A percentile compares a stretch with the other conserved stretches of the same genome.
Evolutionary conservation across 345 rosid genomes (phyloP).

Genomic region (Raphanus sativus): DNA sequence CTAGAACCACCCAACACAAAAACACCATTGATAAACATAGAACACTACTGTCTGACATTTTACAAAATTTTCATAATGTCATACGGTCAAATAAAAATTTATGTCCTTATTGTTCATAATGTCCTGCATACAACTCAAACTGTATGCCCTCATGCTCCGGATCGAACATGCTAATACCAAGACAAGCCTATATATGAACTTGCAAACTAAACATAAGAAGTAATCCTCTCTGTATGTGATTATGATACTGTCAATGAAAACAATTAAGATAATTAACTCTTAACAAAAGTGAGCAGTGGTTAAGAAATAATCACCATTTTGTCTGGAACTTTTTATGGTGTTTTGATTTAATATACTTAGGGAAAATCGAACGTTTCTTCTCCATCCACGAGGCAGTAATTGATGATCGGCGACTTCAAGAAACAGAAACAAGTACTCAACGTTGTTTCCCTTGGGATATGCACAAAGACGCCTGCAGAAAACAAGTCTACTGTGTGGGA

Average conservation of each 20-base stretch:
- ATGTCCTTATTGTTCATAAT: neutral
- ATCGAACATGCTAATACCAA: neutral
- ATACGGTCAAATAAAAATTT: neutral
- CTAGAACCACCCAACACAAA: neutral
- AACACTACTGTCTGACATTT: neutral
- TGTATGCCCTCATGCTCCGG: neutral
- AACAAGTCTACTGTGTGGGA: neutral
- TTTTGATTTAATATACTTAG: conserved; percentile 62
- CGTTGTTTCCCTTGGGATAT: conserved; percentile 71
- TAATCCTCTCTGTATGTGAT: neutral
- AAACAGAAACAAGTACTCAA: conserved; percentile 40
- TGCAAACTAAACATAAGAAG: neutral
- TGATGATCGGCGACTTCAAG: conserved; percentile 69
- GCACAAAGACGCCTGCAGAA: conserved; percentile 59
- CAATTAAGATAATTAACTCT: neutral
- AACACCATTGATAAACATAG: neutral
- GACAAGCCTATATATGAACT: neutral
- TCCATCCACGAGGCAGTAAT: conserved; percentile 70
- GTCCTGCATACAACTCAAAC: neutral
- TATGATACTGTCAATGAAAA: neutral
- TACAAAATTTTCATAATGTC: neutral
- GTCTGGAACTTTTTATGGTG: neutral
- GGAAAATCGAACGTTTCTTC: conserved; percentile 61
- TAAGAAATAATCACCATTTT: neutral
- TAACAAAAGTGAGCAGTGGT: neutral